A percentile compares a stretch with the other conserved stretches of the same genome.
Conservation (phyloP, 2,329 filamentous ascomycete species). For the Simplicillium aogashimaense region DNA sequence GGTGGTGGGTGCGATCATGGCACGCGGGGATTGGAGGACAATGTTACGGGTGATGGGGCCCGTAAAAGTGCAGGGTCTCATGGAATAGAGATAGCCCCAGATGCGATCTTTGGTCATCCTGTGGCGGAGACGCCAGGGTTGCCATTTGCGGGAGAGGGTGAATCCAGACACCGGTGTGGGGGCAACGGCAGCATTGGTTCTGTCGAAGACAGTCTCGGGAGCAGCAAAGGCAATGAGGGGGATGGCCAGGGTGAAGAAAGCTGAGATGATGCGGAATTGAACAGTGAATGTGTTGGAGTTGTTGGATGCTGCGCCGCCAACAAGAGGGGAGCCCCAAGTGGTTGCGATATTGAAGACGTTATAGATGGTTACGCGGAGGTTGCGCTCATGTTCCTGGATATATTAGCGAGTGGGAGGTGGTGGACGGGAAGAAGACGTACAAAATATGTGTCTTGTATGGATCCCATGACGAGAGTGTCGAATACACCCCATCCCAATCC, state of each 20-base stretch:
- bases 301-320: conserved; percentile 39
- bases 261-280: conserved; percentile 41
- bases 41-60: conserved; percentile 16
- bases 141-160: conserved; percentile 8
- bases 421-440: conserved; percentile 22
- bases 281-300: conserved; percentile 28
- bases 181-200: conserved; percentile 16
- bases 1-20: conserved; percentile 38
- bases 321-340: conserved; percentile 43
- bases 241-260: conserved; percentile 35
- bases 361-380: conserved; percentile 31
- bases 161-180: conserved; percentile 10
- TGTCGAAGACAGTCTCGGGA: conserved; percentile 44
- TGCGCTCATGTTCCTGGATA: conserved; percentile 42
- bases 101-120: conserved; percentile 21
- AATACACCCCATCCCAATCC: conserved; percentile 50
- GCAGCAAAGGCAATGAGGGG: conserved; percentile 35
- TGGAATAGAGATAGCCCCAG: conserved; percentile 25
- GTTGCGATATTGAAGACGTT: conserved; percentile 32
- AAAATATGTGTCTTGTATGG: conserved; percentile 48
- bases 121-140: conserved; percentile 13
- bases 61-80: conserved; percentile 28
- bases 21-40: conserved; percentile 35
- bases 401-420: conserved; percentile 11
- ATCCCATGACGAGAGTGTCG: conserved; percentile 40